phyloP scores from a whole-genome alignment of 345 rosid genomes.

The Eucalyptus virginea region DNA sequence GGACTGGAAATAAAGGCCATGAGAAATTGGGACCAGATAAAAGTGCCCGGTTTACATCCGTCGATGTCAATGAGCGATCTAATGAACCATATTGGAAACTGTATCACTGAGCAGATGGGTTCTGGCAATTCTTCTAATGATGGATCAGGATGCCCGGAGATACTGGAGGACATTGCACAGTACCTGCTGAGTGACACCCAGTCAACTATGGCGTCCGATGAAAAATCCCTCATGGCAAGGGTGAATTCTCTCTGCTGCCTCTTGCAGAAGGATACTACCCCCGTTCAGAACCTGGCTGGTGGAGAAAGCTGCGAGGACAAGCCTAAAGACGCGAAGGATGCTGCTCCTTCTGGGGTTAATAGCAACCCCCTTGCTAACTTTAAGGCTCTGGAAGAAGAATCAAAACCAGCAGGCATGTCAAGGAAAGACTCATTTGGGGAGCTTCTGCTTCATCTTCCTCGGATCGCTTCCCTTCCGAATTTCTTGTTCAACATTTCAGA shows the following conservation, averaged over 20 bases:
- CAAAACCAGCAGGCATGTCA: conserved; percentile 59
- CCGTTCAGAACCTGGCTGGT: conserved; percentile 26
- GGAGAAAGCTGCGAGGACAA: conserved; percentile 23
- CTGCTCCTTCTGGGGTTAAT: conserved; percentile 15
- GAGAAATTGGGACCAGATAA: conserved; percentile 65
- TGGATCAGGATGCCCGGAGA: conserved; percentile 30
- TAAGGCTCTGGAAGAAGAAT: conserved; percentile 24
- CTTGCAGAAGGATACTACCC: conserved; percentile 60
- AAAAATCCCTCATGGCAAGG: conserved; percentile 92
- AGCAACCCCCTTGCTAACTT: conserved; percentile 2
- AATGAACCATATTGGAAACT: conserved; percentile 57
- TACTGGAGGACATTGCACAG: conserved; percentile 73
- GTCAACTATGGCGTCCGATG: conserved; percentile 58
- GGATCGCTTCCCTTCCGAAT: conserved; percentile 86
- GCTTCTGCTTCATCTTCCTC: conserved; percentile 77
- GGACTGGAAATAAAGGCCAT: conserved; percentile 48
- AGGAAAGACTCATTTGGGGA: conserved; percentile 89
- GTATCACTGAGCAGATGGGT: conserved; percentile 64
- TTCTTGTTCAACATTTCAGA: conserved; percentile 89
- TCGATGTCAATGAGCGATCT: conserved; percentile 90
- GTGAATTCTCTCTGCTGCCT: conserved; percentile 96
- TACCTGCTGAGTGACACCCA: conserved; percentile 80
- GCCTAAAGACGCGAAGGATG: conserved; percentile 10
- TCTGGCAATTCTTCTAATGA: conserved; percentile 29
- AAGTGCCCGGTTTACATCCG: conserved; percentile 76